Evolutionary conservation across 345 rosid species (phyloP).

Genomic region (Sonneratia alba): DNA sequence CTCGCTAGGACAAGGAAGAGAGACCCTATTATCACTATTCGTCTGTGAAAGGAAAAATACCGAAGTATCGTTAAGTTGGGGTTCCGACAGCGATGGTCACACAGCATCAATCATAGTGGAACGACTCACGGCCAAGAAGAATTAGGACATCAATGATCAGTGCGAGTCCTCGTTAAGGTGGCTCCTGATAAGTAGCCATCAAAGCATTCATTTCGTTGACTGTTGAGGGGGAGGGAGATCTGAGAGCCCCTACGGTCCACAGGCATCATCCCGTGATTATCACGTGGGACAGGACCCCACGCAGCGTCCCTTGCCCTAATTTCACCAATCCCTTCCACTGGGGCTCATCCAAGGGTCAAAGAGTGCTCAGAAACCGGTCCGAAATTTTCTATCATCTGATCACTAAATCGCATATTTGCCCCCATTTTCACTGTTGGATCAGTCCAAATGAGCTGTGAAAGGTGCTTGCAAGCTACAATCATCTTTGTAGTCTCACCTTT

Average conservation of each 20-base stretch:
- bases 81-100: background rate
- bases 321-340: too few relatives aligned
- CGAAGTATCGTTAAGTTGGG: background rate
- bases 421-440: too few relatives aligned
- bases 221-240: background rate
- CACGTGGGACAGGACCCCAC: constrained; percentile 42
- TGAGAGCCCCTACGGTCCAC: constrained; percentile 6
- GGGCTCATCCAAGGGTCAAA: too few relatives aligned
- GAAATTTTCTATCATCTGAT: too few relatives aligned
- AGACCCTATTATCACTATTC: too few relatives aligned
- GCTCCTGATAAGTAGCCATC: constrained; percentile 1
- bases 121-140: background rate
- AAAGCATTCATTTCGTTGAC: background rate
- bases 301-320: background rate
- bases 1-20: too few relatives aligned
- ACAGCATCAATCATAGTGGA: background rate
- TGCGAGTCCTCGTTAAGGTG: constrained; percentile 1
- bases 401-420: too few relatives aligned
- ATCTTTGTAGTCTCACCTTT: too few relatives aligned
- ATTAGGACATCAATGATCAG: background rate
- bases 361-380: too few relatives aligned
- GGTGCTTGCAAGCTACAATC: too few relatives aligned
- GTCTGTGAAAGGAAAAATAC: too few relatives aligned
- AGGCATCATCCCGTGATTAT: constrained; percentile 27
- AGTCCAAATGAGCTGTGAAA: too few relatives aligned